Conservation (phyloP, 306 rosid species). For the Begonia fuchsioides region DNA sequence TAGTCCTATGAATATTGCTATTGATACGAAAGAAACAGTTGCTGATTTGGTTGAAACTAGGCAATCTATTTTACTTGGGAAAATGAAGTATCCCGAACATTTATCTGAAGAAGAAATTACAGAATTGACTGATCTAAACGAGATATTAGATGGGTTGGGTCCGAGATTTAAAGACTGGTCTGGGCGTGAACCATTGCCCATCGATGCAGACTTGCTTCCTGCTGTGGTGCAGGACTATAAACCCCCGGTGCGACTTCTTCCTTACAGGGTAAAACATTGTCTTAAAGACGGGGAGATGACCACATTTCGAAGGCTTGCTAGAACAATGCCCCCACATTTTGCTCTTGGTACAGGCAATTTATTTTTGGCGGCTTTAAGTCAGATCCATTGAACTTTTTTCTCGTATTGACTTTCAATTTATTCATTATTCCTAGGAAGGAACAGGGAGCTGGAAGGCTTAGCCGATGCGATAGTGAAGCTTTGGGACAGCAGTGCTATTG, state of each 20-base stretch:
- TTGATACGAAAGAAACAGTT: constrained; percentile 11
- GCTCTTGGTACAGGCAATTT: constrained; percentile 57
- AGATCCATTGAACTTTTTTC: not conserved
- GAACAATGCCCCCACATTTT: constrained; percentile 78
- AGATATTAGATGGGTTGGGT: constrained; percentile 69
- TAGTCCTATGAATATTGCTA: constrained; percentile 9
- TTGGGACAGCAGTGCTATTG: constrained; percentile 79
- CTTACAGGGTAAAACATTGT: constrained; percentile 44
- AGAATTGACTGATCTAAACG: constrained; percentile 51
- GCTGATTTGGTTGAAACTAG: constrained; percentile 16
- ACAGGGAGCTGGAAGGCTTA: constrained; percentile 82
- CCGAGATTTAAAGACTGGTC: constrained; percentile 81
- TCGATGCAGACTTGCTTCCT: constrained; percentile 85
- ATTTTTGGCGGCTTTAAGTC: constrained; percentile 9
- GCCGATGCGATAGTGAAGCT: constrained; percentile 73
- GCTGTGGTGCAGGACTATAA: constrained; percentile 45
- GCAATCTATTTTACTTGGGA: constrained; percentile 14
- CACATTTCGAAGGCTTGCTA: constrained; percentile 48
- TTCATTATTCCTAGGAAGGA: constrained; percentile 49
- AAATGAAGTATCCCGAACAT: constrained; percentile 33
- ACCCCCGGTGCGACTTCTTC: constrained; percentile 72
- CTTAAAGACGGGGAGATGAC: constrained; percentile 59
- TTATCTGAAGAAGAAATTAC: constrained; percentile 36
- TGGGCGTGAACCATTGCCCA: constrained; percentile 85
- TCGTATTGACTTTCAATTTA: constrained; percentile 6